A percentile compares a stretch with the other conserved stretches of the same genome.
Conservation (phyloP, 805 yeast species). For the Starmerella ratchasimensis region DNA sequence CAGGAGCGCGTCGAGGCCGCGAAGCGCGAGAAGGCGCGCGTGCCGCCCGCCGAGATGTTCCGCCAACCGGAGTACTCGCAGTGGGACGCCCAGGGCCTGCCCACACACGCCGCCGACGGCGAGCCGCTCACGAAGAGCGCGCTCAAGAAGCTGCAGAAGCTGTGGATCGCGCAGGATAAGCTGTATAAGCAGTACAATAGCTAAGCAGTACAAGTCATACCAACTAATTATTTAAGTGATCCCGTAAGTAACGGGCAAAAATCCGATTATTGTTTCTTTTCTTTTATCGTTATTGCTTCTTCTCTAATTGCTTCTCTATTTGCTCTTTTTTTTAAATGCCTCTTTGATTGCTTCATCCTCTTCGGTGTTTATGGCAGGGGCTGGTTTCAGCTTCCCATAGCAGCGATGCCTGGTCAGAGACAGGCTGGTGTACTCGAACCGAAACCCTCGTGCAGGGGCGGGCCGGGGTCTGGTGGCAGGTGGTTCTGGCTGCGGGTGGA, state of each 20-base stretch:
- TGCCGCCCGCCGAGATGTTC: conserved; percentile 64
- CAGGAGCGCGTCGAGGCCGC: conserved; percentile 35
- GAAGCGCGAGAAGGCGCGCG: conserved; percentile 56
- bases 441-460: no score
- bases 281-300: neutral
- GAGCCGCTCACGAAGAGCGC: conserved; percentile 67
- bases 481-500: no score
- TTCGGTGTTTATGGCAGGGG: neutral
- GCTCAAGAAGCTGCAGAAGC: conserved; percentile 68
- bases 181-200: conserved; percentile 49
- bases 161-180: conserved; percentile 67
- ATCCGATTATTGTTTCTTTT: no score
- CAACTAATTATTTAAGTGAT: neutral
- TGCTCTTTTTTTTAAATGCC: neutral
- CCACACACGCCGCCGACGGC: conserved; percentile 61
- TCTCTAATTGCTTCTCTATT: no score
- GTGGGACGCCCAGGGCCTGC: conserved; percentile 81
- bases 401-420: no score
- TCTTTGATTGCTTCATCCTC: neutral
- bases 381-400: no score
- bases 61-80: conserved; percentile 37
- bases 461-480: no score
- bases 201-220: no score
- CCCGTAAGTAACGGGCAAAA: no score
- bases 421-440: no score